phyloP scores from a whole-genome alignment of 108 stramenopile species.

The Stephanodiscus triporus region DNA sequence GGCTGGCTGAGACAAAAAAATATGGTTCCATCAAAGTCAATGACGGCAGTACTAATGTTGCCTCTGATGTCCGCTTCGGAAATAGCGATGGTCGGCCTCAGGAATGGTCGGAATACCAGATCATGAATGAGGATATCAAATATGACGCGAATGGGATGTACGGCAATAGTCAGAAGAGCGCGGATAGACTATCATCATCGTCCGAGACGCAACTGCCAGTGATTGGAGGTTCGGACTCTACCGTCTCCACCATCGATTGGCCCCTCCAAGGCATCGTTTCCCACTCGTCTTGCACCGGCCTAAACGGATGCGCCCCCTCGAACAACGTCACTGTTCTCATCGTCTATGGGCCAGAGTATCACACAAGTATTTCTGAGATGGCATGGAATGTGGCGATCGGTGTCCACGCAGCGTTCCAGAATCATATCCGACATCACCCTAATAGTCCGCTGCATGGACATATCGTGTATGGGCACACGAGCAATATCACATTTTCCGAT shows the following conservation, averaged over 20 bases:
- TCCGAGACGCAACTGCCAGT: neutral
- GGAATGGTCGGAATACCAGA: constrained; percentile 38
- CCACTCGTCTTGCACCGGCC: constrained; percentile 18
- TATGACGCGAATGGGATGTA: constrained; percentile 36
- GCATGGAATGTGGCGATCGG: constrained; percentile 46
- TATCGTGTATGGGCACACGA: constrained; percentile 43
- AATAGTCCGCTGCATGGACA: constrained; percentile 35
- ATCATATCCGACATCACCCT: constrained; percentile 37
- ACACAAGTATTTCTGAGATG: constrained; percentile 46
- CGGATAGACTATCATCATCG: constrained; percentile 7
- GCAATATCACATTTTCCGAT: constrained; percentile 39
- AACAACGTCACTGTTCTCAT: constrained; percentile 39
- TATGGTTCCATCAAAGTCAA: constrained; percentile 12
- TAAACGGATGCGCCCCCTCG: constrained; percentile 21
- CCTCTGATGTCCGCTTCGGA: constrained; percentile 24
- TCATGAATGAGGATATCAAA: constrained; percentile 13
- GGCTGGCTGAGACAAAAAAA: neutral
- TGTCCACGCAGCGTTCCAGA: constrained; percentile 36
- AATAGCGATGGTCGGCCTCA: constrained; percentile 14
- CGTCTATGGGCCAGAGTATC: constrained; percentile 45
- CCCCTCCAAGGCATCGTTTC: constrained; percentile 24
- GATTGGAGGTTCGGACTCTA: neutral
- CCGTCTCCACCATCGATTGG: constrained; percentile 42
- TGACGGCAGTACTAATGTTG: neutral
- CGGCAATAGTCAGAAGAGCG: constrained; percentile 18